Conservation (phyloP, 2,329 filamentous ascomycete species). For the Paramyrothecium roridum region DNA sequence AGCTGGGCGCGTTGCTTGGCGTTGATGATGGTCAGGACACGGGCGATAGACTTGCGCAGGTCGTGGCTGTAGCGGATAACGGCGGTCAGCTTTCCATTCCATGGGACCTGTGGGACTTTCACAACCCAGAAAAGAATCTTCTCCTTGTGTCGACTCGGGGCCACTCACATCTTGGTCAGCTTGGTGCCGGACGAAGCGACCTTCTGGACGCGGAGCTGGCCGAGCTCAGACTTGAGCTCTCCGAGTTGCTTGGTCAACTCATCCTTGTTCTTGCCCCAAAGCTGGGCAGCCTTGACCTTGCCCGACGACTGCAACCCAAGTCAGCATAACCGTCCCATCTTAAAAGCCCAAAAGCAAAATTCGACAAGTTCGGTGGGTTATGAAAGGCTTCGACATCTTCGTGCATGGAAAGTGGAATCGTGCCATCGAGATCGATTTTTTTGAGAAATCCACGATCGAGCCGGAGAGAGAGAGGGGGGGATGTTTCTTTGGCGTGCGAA, state of each 20-base stretch:
- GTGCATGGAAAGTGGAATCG: neutral
- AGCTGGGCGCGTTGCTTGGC: conserved; percentile 98
- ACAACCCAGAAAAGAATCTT: too few relatives aligned
- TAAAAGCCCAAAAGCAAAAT: neutral
- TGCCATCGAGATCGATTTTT: neutral
- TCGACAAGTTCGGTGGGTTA: too few relatives aligned
- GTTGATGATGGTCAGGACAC: conserved; percentile 99
- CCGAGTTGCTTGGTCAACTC: conserved; percentile 93
- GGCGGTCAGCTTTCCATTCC: conserved; percentile 14
- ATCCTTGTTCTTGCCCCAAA: conserved; percentile 99
- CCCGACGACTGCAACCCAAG: conserved; percentile 38
- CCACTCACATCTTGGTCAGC: conserved; percentile 90
- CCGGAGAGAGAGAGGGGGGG: neutral
- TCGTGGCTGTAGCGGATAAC: conserved; percentile 68
- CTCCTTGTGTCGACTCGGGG: neutral
- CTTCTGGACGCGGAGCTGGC: conserved; percentile 97
- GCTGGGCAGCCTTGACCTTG: conserved; percentile 91
- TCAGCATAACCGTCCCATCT: conserved; percentile 22
- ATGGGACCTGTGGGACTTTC: too few relatives aligned
- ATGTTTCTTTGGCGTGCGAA: neutral
- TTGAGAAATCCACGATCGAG: neutral
- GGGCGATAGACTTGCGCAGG: conserved; percentile 98
- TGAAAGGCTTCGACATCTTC: neutral
- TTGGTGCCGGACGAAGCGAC: conserved; percentile 93
- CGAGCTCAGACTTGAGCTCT: conserved; percentile 94